A percentile compares a stretch with the other conserved stretches of the same genome.
Evolutionary conservation across 352 stramenopile species (phyloP).

Genomic region (Pythium monospermum): DNA sequence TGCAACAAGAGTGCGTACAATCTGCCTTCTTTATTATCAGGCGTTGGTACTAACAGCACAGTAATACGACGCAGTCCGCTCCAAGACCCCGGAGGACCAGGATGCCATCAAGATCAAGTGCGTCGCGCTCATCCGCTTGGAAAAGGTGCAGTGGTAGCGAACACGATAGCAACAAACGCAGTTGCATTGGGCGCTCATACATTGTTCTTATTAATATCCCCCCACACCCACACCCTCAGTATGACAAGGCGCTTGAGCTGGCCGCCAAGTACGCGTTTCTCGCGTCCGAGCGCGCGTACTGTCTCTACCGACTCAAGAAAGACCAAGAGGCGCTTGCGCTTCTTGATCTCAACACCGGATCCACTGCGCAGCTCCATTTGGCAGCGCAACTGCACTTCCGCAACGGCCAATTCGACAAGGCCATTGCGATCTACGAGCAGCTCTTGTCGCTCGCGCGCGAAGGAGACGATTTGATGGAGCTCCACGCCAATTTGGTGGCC

Average conservation of each 20-base stretch:
- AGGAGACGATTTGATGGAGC: constrained; percentile 66
- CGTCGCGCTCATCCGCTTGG: constrained; percentile 70
- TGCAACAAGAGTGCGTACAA: constrained; percentile 80
- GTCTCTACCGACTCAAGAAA: constrained; percentile 76
- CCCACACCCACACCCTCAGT: constrained; percentile 24
- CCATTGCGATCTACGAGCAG: constrained; percentile 75
- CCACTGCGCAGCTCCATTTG: constrained; percentile 46
- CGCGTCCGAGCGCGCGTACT: constrained; percentile 66
- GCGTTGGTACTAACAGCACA: no score
- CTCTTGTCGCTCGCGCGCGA: constrained; percentile 42
- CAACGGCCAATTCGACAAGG: constrained; percentile 50
- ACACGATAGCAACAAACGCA: not conserved
- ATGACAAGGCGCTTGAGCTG: constrained; percentile 81
- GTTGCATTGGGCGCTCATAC: no score
- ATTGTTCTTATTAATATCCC: not conserved
- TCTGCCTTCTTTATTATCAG: not conserved
- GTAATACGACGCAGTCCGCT: constrained; percentile 68
- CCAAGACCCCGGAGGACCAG: constrained; percentile 61
- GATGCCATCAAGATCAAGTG: constrained; percentile 83
- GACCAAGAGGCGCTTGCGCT: constrained; percentile 57
- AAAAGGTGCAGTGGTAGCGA: constrained; percentile 41
- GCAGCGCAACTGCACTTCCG: constrained; percentile 74
- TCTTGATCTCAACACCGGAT: constrained; percentile 28
- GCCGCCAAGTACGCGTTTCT: constrained; percentile 67
- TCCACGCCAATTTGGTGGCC: constrained; percentile 74